Base-by-base conservation (phyloP, 2,329 filamentous ascomycete genomes). In the Aspergillus pseudotamarii region DNA sequence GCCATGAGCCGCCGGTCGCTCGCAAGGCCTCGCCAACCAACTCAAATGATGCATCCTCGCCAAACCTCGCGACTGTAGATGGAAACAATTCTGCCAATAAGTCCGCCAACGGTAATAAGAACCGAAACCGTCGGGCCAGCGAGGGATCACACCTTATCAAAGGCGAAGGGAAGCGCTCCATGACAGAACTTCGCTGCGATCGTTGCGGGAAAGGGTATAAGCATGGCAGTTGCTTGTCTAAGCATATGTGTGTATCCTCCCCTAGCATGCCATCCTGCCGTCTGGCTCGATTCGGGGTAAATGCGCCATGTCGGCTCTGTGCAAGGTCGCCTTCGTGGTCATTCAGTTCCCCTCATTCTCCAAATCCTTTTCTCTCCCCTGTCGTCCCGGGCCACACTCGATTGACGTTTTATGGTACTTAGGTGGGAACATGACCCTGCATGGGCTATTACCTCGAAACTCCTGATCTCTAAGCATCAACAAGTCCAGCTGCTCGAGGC, bases 121-220 rank as follows among this genome's bases (percentile, higher is more conserved):
- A 85, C 69, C 82, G 86, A 66, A 84, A 84, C 71, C 83, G 88
- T 63, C 84, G 88, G 69, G 87, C 93, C 64, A 97, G 94, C 78
- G 94, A 98, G 77, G 94, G 93, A 66, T 92, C 94, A 70, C 89
- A 91, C 71, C 84, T 94, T 66, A 83, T 85, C 73, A 96, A 95
- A 80, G 89, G 91, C 71, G 91, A 94, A 73, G 85, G 87, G 70
- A 89, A 88, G 83, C 94, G 93, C 82, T 86, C 88, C 79, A 91
- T 88, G 75, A 88, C 89, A 75, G 94, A 98, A 79, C 88, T 99
- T 77, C 93, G 91, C 81, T 99, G 95, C 84, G 93, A 97, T 78
- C 94, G 94, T 82, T 99, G 95, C 85, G 94, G 94, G 81, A 99
- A 99, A 87, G 93, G 93, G 82, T 99, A 99, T 88, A 99, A 99